phyloP scores from a whole-genome alignment of 306 rosid species.

The Aeschynomene evenia region DNA sequence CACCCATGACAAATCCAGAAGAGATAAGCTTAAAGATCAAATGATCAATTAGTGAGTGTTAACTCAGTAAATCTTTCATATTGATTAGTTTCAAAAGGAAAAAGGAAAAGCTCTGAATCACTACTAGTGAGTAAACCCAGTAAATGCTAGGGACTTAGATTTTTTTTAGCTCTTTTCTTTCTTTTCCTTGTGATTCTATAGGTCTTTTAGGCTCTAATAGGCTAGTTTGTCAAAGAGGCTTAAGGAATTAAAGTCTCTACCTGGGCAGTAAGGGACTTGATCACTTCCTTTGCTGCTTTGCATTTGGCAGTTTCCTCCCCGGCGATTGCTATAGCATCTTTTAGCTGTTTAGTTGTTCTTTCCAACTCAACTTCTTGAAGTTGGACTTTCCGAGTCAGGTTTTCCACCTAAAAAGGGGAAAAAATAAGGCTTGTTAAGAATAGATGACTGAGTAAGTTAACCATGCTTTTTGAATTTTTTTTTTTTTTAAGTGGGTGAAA shows the following conservation, averaged over 20 bases:
- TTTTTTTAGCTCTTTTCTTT: background rate
- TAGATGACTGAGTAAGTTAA: constrained; percentile 23
- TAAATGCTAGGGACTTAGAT: background rate
- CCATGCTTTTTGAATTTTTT: constrained; percentile 7
- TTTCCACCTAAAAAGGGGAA: constrained; percentile 67
- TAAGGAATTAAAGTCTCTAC: constrained; percentile 39
- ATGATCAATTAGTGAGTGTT: no score
- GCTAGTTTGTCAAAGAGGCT: constrained; percentile 15
- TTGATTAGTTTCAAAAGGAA: background rate
- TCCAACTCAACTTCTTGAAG: constrained; percentile 91
- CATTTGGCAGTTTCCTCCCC: constrained; percentile 89
- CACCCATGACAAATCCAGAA: constrained; percentile 20
- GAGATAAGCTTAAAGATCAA: constrained; percentile 7
- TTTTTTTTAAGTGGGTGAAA: background rate
- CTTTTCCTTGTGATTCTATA: background rate
- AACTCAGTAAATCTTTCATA: background rate
- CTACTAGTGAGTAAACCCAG: background rate
- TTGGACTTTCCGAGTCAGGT: constrained; percentile 79
- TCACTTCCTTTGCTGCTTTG: constrained; percentile 97
- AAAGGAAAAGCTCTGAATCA: constrained; percentile 2
- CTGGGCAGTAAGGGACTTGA: constrained; percentile 94
- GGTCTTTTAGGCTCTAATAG: constrained; percentile 13
- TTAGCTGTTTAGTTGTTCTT: constrained; percentile 86
- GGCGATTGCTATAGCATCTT: constrained; percentile 88
- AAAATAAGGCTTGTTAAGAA: constrained; percentile 30